phyloP scores from a whole-genome alignment of 345 rosid species.

The Stellera chamaejasme region DNA sequence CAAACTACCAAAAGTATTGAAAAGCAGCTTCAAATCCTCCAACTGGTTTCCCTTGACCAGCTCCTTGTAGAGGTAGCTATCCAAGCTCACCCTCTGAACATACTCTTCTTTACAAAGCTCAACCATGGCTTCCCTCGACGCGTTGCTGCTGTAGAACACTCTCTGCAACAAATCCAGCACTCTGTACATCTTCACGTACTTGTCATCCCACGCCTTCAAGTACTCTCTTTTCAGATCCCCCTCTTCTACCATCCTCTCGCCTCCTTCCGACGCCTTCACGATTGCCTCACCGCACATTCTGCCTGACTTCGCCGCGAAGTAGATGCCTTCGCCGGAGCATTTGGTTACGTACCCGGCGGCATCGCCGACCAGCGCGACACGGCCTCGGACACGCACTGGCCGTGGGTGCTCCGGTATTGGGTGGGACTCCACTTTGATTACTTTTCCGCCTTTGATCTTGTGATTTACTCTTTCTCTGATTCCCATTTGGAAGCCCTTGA shows the following conservation, averaged over 20 bases:
- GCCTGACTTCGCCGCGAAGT: constrained; percentile 67
- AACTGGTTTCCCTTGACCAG: constrained; percentile 32
- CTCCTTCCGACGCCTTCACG: constrained; percentile 50
- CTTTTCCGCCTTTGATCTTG: constrained; percentile 44
- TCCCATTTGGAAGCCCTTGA: constrained; percentile 39
- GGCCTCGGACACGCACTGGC: constrained; percentile 33
- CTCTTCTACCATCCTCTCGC: constrained; percentile 31
- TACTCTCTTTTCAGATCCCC: constrained; percentile 55
- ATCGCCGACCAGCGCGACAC: constrained; percentile 61
- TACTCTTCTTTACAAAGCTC: constrained; percentile 62
- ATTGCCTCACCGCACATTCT: constrained; percentile 59
- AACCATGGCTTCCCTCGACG: constrained; percentile 54
- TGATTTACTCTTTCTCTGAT: constrained; percentile 33
- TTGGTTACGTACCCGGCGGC: constrained; percentile 66
- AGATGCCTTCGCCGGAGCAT: constrained; percentile 65
- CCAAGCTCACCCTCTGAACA: constrained; percentile 62
- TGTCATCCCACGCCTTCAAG: constrained; percentile 41
- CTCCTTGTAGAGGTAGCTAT: constrained; percentile 61
- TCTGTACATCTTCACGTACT: constrained; percentile 35
- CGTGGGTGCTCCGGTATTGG: constrained; percentile 78
- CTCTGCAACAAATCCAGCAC: constrained; percentile 47
- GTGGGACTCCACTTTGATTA: constrained; percentile 68
- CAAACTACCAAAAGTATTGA: constrained; percentile 33
- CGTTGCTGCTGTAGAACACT: constrained; percentile 41
- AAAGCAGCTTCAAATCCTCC: constrained; percentile 41